These are phyloP conservation scores for Begonia masoniana DNA, from an alignment of 306 rosid species.

Conservation along the genomic window DNA sequence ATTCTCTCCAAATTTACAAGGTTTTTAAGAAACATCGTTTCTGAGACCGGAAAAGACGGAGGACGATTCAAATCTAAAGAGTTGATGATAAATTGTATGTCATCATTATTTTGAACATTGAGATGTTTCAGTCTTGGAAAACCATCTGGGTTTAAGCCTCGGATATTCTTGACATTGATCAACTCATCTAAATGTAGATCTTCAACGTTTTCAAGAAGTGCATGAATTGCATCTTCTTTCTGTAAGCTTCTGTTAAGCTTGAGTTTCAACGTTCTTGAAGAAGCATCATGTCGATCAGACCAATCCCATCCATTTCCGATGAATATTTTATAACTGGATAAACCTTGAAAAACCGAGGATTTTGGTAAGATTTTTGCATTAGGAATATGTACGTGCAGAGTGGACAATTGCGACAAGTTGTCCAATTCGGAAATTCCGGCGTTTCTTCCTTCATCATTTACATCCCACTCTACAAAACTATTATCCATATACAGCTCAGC, in stretches of 20 bases:
- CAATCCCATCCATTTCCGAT: slow-evolving; percentile 18
- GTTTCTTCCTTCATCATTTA: neutral
- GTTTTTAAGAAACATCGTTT: slow-evolving; percentile 11
- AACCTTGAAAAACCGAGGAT: slow-evolving; percentile 10
- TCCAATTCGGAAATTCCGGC: slow-evolving; percentile 19
- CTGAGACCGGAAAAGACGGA: slow-evolving; percentile 14
- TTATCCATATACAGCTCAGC: slow-evolving; percentile 29
- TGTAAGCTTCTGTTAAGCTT: slow-evolving; percentile 10
- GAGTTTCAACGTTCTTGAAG: slow-evolving; percentile 13
- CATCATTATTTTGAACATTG: slow-evolving; percentile 17
- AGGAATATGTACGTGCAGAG: slow-evolving; percentile 18
- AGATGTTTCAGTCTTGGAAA: slow-evolving; percentile 27
- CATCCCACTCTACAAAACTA: slow-evolving; percentile 17
- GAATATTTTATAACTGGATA: slow-evolving; percentile 16
- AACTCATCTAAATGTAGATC: slow-evolving; percentile 28
- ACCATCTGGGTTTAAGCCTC: slow-evolving; percentile 18
- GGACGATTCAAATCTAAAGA: slow-evolving; percentile 3
- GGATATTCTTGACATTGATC: slow-evolving; percentile 17
- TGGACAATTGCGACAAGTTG: slow-evolving; percentile 9
- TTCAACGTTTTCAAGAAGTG: slow-evolving; percentile 19
- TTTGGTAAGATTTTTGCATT: slow-evolving; percentile 4
- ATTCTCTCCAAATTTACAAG: slow-evolving; percentile 1
- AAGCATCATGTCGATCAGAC: slow-evolving; percentile 11
- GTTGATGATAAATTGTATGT: slow-evolving; percentile 11
- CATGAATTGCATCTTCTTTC: slow-evolving; percentile 14